phyloP scores from a whole-genome alignment of 768 basidiomycete species.

The Multifurca ochricompacta region DNA sequence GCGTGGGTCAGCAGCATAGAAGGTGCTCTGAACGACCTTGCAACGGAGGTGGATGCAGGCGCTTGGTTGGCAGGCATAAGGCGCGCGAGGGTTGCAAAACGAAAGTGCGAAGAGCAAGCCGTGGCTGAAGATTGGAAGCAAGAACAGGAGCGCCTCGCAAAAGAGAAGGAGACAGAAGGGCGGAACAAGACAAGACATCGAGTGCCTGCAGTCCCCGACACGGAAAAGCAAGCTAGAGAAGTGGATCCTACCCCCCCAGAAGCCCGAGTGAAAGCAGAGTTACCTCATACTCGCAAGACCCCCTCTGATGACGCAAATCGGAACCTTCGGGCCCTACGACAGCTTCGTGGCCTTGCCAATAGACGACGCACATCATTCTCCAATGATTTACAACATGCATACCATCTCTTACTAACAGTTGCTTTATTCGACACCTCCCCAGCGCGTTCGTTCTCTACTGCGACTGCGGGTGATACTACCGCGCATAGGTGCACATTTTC shows the following conservation, averaged over 20 bases:
- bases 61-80: slow-evolving; percentile 15
- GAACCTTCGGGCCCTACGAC: slow-evolving; percentile 21
- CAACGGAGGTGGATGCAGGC: not conserved
- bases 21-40: slow-evolving; percentile 13
- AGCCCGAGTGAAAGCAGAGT: slow-evolving; percentile 4
- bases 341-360: slow-evolving; percentile 26
- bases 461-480: slow-evolving; percentile 31
- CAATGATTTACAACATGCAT: slow-evolving; percentile 27
- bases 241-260: not conserved
- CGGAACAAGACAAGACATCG: slow-evolving; percentile 7
- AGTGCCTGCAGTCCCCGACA: not conserved
- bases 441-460: slow-evolving; percentile 33
- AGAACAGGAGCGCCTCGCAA: slow-evolving; percentile 13
- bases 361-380: slow-evolving; percentile 24
- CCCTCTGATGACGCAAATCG: slow-evolving; percentile 8
- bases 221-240: slow-evolving; percentile 6
- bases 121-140: not conserved
- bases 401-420: slow-evolving; percentile 48
- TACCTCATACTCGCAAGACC: not conserved
- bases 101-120: not conserved
- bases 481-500: slow-evolving; percentile 40
- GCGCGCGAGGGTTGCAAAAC: slow-evolving; percentile 2
- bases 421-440: slow-evolving; percentile 24
- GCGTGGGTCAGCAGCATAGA: slow-evolving; percentile 9
- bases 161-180: slow-evolving; percentile 11